Base-by-base conservation (phyloP, 805 yeast genomes). In the Cyberlindnera mrakii region DNA sequence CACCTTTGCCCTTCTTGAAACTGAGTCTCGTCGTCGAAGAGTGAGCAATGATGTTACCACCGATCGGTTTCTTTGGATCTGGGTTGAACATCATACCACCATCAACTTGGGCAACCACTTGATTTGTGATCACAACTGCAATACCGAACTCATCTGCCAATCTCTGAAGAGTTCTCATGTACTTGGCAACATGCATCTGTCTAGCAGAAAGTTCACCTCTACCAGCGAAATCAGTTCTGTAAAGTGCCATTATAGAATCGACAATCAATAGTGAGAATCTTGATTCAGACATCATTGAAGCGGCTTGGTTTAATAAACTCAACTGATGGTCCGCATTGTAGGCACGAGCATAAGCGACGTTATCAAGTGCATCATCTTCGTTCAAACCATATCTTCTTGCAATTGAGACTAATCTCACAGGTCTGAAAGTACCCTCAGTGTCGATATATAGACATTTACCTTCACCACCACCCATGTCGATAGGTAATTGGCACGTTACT, bases 381-480 rank as follows among this genome's bases (percentile, higher is more conserved):
- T 87, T 87, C 45, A 93, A 72, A 0, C 96, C 96, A 60, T 85
- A 93, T 53, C 99, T 72, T 59, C 82, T 82, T 3, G 96, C 96
- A 51, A 93, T 89, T 0, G 96, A 82, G 8, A 86, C 85, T 52
- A 93, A 71, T 55, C 99, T 76, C 35, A 82, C 83, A 1, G 98
- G 97, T 60, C 99, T 75, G 63, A 93, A 93, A 2, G 99, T 93
- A 16, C 97, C 96, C 61, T 91, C 99, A 0, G 98, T 91, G 59
- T 93, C 99, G 47, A 93, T 90, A 60, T 86, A 93, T 43, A 93
- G 70, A 63, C 97, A 91, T 65, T 93, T 89, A 30, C 99, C 99
- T 67, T 93, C 99, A 40, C 96, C 99, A 47, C 99, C 99, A 33
- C 97, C 97, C 84, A 85, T 83, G 59, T 90, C 97, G 40, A 91